Evolutionary conservation across 2,329 filamentous ascomycete species (phyloP), one percentile per base, ranked within the genome.

Genomic region (Alternaria panax): DNA sequence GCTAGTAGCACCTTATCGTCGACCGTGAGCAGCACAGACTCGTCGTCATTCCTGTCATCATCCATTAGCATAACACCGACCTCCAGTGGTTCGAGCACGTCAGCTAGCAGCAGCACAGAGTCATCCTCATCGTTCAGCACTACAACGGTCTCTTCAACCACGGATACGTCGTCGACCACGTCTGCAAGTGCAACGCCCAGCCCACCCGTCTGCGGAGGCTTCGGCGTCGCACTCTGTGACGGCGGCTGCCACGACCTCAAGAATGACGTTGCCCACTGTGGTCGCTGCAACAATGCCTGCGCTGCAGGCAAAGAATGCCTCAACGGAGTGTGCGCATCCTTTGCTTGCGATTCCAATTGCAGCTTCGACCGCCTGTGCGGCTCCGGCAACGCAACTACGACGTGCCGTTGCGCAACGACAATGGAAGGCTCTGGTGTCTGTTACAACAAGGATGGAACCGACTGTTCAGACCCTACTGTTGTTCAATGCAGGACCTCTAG

Each of bases 321-420:
- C n/a, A 78, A 78, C 56, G 75, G 75, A 16, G 72, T 76, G 0
- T 78, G 76, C 59, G 67, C 66, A 8, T 68, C 65, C 2, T 57
- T 55, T 9, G 54, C 68, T 9, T 78, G 75, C 62, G 68, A 75
- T 55, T 73, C 71, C 2, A 56, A 55, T 28, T 78, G 75, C 63
- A 52, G 55, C 11, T 66, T 64, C n/a, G 60, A 67, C 24, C 62
- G 65, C 8, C 46, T 64, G n/a, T 78, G 75, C 64, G 66, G 68
- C 20, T 22, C 60, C 14, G 51, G 56, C 42, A 65, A 62, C n/a
- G 52, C 48, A 12, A 63, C 67, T 3, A 30, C 54, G 22, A 58
- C 55, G 9, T 78, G 76, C 50, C 70, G 69, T 12, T 78, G 76
- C 48, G 72, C 65, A 20, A 60, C 52, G 7, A 70, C 71, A 5